phyloP scores from a whole-genome alignment of 139 green algal species.

The Desmodesmus armatus region DNA sequence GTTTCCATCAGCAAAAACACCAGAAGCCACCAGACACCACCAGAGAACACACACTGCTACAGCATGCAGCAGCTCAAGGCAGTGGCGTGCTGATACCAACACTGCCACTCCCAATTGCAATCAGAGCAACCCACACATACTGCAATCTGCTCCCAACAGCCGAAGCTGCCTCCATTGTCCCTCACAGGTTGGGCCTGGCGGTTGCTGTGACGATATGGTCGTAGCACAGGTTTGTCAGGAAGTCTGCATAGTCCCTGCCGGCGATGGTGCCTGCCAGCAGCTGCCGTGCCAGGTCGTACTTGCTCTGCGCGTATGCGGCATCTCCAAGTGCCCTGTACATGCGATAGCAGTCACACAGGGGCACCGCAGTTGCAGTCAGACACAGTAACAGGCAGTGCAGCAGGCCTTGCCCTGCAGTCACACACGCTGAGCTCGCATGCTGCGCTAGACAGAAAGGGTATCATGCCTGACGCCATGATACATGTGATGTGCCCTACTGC shows the following conservation, averaged over 20 bases:
- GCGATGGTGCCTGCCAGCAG: slow-evolving; percentile 52
- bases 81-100: not conserved
- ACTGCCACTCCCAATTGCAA: too few species aligned
- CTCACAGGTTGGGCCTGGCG: slow-evolving; percentile 9
- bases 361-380: not conserved
- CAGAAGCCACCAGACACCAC: not conserved
- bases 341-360: not conserved
- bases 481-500: too few species aligned
- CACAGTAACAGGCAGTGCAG: too few species aligned
- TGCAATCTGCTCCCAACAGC: too few species aligned
- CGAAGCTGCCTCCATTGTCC: too few species aligned
- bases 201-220: slow-evolving; percentile 54
- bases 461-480: too few species aligned
- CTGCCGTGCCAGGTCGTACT: slow-evolving; percentile 57
- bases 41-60: not conserved
- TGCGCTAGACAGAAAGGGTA: too few species aligned
- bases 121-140: not conserved
- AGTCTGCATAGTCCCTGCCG: slow-evolving; percentile 62
- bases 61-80: not conserved
- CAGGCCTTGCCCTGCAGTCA: too few species aligned
- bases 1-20: not conserved
- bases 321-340: slow-evolving; percentile 47
- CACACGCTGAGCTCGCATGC: too few species aligned
- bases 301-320: slow-evolving; percentile 39
- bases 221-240: slow-evolving; percentile 72